phyloP scores from a whole-genome alignment of 331 rosid genomes.

The Arachis monticola region DNA sequence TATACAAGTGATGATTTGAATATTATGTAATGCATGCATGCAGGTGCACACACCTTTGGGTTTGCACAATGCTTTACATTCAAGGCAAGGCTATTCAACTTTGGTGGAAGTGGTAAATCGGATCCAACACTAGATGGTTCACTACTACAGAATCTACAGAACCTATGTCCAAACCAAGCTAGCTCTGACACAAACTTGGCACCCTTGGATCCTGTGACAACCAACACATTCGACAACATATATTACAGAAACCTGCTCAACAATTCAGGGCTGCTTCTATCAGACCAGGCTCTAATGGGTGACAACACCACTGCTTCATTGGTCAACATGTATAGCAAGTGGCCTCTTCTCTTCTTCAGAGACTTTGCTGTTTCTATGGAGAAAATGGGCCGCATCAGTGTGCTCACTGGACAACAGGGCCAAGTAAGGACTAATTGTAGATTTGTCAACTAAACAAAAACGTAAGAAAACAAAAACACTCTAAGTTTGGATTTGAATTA shows the following conservation, averaged over 20 bases:
- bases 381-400: constrained; percentile 74
- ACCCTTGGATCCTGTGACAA: constrained; percentile 58
- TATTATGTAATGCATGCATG: not conserved
- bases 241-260: constrained; percentile 69
- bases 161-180: constrained; percentile 64
- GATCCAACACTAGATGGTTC: constrained; percentile 69
- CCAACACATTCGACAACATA: constrained; percentile 66
- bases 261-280: constrained; percentile 71
- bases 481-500: not conserved
- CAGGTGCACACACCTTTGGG: constrained; percentile 92
- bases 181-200: constrained; percentile 72
- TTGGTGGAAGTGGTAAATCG: constrained; percentile 65
- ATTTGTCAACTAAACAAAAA: constrained; percentile 45
- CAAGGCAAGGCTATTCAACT: constrained; percentile 81
- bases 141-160: constrained; percentile 49
- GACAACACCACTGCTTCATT: constrained; percentile 62
- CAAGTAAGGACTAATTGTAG: constrained; percentile 78
- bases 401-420: constrained; percentile 72
- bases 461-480: no score
- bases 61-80: constrained; percentile 87
- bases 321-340: constrained; percentile 62
- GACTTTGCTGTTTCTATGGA: constrained; percentile 74
- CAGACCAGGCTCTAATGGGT: constrained; percentile 78
- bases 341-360: constrained; percentile 55
- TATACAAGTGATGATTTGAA: no score